Percentiles rank a stretch among this genome's conserved stretches.
Evolutionary conservation across 495 filamentous ascomycete genomes (phyloP).

Genomic region (Neurospora africana): DNA sequence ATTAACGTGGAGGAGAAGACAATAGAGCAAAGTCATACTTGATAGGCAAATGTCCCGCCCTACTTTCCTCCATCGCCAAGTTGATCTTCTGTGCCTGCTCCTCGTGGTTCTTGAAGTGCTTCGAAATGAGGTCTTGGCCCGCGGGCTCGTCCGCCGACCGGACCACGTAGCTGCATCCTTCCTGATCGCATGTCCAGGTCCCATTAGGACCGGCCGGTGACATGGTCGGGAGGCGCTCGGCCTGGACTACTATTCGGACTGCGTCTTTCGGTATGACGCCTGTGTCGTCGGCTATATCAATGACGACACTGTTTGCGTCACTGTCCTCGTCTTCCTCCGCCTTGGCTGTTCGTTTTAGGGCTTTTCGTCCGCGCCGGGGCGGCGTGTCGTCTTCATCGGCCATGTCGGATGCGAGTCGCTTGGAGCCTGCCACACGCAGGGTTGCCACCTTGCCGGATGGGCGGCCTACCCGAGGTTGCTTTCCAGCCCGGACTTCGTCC

Average conservation of each 20-base stretch:
- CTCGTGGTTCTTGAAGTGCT: constrained; percentile 60
- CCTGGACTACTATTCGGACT: constrained; percentile 28
- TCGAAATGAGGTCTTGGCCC: constrained; percentile 48
- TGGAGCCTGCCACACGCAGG: constrained; percentile 20
- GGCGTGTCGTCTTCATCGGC: constrained; percentile 15
- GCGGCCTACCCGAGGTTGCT: constrained; percentile 14
- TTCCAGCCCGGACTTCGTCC: constrained; percentile 2
- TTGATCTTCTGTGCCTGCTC: constrained; percentile 46
- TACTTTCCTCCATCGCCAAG: constrained; percentile 42
- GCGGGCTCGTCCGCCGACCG: constrained; percentile 45
- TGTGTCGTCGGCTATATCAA: not conserved
- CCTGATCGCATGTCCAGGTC: constrained; percentile 60
- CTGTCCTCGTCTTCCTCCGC: constrained; percentile 20
- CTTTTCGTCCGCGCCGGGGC: constrained; percentile 8
- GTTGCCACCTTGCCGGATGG: constrained; percentile 23
- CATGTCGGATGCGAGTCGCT: constrained; percentile 27
- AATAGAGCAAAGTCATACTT: constrained; percentile 33
- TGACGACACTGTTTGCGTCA: constrained; percentile 27
- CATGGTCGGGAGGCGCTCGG: constrained; percentile 35
- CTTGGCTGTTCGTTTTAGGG: constrained; percentile 22
- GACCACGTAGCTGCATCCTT: constrained; percentile 54
- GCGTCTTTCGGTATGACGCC: constrained; percentile 11
- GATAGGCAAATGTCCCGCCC: constrained; percentile 43
- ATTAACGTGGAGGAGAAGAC: not conserved
- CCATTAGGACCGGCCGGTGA: constrained; percentile 45